phyloP scores from a whole-genome alignment of 306 rosid genomes.

The Begonia loranthoides region DNA sequence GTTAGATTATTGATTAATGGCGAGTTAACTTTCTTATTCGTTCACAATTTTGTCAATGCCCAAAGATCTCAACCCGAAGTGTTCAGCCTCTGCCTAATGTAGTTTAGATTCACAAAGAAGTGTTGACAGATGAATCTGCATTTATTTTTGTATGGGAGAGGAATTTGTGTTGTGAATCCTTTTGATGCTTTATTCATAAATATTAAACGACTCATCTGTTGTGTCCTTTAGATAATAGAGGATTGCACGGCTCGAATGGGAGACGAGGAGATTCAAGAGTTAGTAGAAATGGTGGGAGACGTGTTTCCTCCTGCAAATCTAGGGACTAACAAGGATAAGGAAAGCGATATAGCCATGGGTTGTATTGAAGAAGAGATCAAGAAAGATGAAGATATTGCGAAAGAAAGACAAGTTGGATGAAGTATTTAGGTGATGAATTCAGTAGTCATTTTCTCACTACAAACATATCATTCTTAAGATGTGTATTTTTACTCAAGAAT shows the following conservation, averaged over 20 bases:
- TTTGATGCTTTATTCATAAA: background rate
- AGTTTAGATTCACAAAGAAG: background rate
- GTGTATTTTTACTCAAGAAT: slow-evolving; percentile 10
- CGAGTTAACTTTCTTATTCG: background rate
- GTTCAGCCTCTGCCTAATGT: background rate
- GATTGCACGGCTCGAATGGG: slow-evolving; percentile 29
- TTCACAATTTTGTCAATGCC: background rate
- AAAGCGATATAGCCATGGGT: no score
- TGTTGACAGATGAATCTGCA: background rate
- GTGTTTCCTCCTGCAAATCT: slow-evolving; percentile 21
- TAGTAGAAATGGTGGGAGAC: slow-evolving; percentile 32
- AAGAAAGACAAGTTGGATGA: no score
- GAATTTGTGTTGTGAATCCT: background rate
- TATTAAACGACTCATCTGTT: slow-evolving; percentile 2
- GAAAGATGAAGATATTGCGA: no score
- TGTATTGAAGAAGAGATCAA: no score
- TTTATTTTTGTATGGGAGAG: background rate
- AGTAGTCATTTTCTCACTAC: no score
- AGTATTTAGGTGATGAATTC: no score
- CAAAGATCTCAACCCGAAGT: no score
- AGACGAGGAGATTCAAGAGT: slow-evolving; percentile 23
- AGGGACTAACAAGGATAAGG: background rate
- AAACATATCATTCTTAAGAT: no score
- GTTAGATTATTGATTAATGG: background rate
- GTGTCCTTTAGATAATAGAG: slow-evolving; percentile 34